Evolutionary conservation across 306 rosid species (phyloP).

Genomic region (Citrullus mucosospermus): DNA sequence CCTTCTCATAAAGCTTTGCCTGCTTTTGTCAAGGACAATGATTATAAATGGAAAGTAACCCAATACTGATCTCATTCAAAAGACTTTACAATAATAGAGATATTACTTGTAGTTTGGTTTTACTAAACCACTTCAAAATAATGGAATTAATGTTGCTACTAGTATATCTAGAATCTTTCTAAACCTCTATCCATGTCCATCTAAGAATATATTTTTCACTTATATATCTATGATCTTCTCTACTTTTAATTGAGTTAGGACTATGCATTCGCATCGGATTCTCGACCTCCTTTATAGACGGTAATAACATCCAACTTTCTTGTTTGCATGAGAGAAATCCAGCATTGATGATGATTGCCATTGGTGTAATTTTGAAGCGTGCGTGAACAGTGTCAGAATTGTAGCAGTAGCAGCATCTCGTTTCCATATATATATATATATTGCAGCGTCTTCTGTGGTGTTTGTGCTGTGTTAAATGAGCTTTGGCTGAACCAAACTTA

Average conservation of each 20-base stretch:
- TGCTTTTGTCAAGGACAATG: not conserved
- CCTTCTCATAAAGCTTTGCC: not conserved
- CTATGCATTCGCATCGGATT: not conserved
- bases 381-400: conserved; percentile 4
- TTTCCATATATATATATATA: not conserved
- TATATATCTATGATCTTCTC: not conserved
- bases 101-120: no score
- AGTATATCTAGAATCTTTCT: no score
- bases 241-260: not conserved
- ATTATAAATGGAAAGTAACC: no score
- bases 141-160: no score
- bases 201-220: not conserved
- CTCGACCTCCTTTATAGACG: not conserved
- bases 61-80: not conserved
- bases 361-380: not conserved
- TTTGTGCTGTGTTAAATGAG: not conserved
- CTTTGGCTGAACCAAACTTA: not conserved
- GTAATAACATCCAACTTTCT: not conserved
- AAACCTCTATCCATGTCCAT: no score
- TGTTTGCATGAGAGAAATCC: not conserved
- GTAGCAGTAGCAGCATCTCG: not conserved
- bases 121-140: no score
- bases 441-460: not conserved
- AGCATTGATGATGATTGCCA: not conserved
- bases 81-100: not conserved